Conservation (phyloP, 2,329 filamentous ascomycete genomes). For the Cryphonectria naterciae region DNA sequence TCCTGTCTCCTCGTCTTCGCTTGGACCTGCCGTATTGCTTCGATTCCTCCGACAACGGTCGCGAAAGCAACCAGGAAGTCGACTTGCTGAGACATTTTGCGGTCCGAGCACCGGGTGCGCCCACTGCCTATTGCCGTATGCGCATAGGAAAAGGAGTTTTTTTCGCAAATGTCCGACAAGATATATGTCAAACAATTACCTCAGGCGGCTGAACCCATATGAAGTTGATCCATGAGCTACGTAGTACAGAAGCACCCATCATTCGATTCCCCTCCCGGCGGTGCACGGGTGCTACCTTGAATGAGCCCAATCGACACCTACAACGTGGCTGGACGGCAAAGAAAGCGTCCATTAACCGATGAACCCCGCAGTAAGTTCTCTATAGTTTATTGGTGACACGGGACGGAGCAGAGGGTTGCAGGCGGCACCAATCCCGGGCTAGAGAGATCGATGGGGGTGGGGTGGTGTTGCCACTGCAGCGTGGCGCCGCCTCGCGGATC, state of each 20-base stretch:
- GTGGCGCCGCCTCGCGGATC: constrained; percentile 12
- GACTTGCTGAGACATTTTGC: constrained; percentile 28
- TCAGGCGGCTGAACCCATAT: constrained; percentile 14
- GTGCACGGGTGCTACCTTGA: constrained; percentile 18
- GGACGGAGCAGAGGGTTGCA: background rate
- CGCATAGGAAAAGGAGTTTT: background rate
- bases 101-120: background rate
- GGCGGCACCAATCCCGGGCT: background rate
- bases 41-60: constrained; percentile 50
- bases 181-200: constrained; percentile 18
- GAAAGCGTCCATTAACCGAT: constrained; percentile 9
- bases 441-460: constrained; percentile 5
- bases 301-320: constrained; percentile 22
- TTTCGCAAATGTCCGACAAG: constrained; percentile 15
- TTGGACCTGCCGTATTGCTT: constrained; percentile 52
- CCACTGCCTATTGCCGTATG: constrained; percentile 12
- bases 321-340: constrained; percentile 17
- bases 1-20: constrained; percentile 50
- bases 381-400: constrained; percentile 6
- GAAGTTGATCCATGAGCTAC: constrained; percentile 12
- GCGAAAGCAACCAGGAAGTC: constrained; percentile 46
- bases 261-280: constrained; percentile 24
- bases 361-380: constrained; percentile 4
- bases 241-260: constrained; percentile 21
- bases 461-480: constrained; percentile 6